Percentiles rank a stretch among this genome's conserved stretches.
Conservation (phyloP, 176 grass and related monocot genomes). For the Cenchrus fungigraminus region DNA sequence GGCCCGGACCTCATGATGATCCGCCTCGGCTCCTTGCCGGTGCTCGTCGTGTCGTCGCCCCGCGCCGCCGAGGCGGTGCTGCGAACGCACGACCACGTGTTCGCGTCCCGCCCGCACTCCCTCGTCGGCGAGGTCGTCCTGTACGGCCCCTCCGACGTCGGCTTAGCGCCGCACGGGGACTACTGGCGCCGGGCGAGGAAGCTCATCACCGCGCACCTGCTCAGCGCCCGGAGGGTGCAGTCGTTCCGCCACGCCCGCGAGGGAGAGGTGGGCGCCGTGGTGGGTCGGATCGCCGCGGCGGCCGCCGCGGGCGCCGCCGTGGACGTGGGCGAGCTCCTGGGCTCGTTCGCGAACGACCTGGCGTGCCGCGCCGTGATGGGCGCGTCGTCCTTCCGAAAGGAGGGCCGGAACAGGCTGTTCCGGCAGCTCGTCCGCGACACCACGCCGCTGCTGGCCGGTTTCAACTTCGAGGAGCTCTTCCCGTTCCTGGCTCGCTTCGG, state of each 20-base stretch:
- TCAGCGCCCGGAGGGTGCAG: slow-evolving; percentile 5
- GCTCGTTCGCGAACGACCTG: slow-evolving; percentile 31
- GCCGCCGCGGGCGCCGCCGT: not conserved
- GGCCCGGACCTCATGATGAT: slow-evolving; percentile 46
- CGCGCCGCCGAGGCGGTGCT: slow-evolving; percentile 44
- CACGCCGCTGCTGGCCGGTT: not conserved
- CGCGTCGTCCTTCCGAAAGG: not conserved
- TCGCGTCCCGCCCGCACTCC: slow-evolving; percentile 36
- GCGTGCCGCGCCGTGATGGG: slow-evolving; percentile 41
- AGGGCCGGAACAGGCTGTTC: slow-evolving; percentile 23
- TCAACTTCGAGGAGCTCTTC: slow-evolving; percentile 44
- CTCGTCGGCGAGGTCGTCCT: not conserved
- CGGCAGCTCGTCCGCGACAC: not conserved
- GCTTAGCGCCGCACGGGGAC: not conserved
- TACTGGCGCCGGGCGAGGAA: not conserved
- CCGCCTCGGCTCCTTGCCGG: slow-evolving; percentile 48
- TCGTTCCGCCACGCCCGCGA: slow-evolving; percentile 32
- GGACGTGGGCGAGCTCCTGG: slow-evolving; percentile 28
- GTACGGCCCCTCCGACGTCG: not conserved
- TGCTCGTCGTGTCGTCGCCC: slow-evolving; percentile 42
- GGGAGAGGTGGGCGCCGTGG: not conserved
- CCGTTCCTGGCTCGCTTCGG: slow-evolving; percentile 28
- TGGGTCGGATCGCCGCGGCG: slow-evolving; percentile 2
- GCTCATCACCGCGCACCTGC: slow-evolving; percentile 19
- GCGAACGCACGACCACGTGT: slow-evolving; percentile 51